phyloP scores from a whole-genome alignment of 176 grass and related monocot species.

The Rhynchospora tenuis region DNA sequence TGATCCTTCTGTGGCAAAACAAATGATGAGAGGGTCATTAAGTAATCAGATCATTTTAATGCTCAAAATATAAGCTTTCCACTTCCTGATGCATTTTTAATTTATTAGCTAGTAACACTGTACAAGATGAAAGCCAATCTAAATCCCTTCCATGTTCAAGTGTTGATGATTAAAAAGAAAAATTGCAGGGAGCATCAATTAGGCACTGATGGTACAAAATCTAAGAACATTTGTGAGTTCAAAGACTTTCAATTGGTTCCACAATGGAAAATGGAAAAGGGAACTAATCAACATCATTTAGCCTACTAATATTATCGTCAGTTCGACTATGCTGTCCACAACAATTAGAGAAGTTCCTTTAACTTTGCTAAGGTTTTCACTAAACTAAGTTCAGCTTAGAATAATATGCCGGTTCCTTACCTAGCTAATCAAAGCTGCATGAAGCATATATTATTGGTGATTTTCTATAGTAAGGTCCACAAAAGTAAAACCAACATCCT shows the following conservation, averaged over 20 bases:
- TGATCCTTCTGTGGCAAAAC: constrained; percentile 41
- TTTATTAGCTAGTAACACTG: not conserved
- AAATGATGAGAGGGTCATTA: constrained; percentile 10
- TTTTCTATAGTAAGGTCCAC: not conserved
- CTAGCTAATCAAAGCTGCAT: not conserved
- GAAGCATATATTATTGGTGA: not conserved
- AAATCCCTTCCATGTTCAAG: not conserved
- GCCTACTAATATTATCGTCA: not conserved
- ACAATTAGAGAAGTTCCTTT: not conserved
- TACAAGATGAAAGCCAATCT: not conserved
- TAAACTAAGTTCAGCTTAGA: not conserved
- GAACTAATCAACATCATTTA: not conserved
- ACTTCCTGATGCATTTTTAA: not conserved
- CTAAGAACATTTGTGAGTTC: not conserved
- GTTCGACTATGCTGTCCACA: not conserved
- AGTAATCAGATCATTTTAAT: not conserved
- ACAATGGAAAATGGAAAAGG: not conserved
- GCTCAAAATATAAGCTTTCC: not conserved
- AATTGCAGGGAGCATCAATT: not conserved
- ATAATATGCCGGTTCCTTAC: not conserved
- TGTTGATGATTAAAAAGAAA: not conserved
- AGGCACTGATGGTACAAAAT: not conserved
- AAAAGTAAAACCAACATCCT: not conserved
- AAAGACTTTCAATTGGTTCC: not conserved
- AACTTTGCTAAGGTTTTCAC: not conserved